Percentiles rank a stretch among this genome's conserved stretches.
Conservation (phyloP, 805 yeast genomes). For the Metschnikowia arizonensis region DNA sequence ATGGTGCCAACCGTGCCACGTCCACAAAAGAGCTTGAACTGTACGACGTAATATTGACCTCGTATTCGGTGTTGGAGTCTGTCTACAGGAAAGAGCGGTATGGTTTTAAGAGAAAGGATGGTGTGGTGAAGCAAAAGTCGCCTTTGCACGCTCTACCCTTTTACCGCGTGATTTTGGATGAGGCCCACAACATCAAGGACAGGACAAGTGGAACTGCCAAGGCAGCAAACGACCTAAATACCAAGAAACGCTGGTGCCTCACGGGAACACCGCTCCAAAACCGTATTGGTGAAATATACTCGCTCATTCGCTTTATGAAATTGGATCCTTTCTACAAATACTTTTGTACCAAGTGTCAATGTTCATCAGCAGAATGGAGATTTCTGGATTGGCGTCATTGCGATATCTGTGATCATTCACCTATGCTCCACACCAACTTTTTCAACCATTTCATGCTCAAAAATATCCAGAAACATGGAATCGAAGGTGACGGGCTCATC, state of each 20-base stretch:
- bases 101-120: slow-evolving; percentile 75
- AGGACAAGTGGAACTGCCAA: slow-evolving; percentile 89
- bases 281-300: slow-evolving; percentile 93
- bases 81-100: slow-evolving; percentile 75
- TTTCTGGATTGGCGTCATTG: slow-evolving; percentile 82
- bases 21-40: slow-evolving; percentile 51
- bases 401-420: slow-evolving; percentile 82
- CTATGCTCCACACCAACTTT: slow-evolving; percentile 92
- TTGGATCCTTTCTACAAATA: slow-evolving; percentile 84
- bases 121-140: slow-evolving; percentile 69
- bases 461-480: slow-evolving; percentile 83
- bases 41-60: slow-evolving; percentile 81
- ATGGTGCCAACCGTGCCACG: slow-evolving; percentile 76
- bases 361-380: slow-evolving; percentile 78
- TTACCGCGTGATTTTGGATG: slow-evolving; percentile 87
- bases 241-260: slow-evolving; percentile 83
- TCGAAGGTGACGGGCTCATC: slow-evolving; percentile 72
- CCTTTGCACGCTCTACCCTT: slow-evolving; percentile 70
- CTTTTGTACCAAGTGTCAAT: slow-evolving; percentile 90
- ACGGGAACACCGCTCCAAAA: slow-evolving; percentile 97
- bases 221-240: slow-evolving; percentile 73
- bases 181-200: slow-evolving; percentile 96
- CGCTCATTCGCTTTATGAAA: slow-evolving; percentile 79
- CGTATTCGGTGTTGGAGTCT: slow-evolving; percentile 89
- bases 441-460: slow-evolving; percentile 95